These are phyloP conservation scores for Candida pseudoglaebosa DNA, from an alignment of 805 yeast genomes.

Conservation along the genomic window DNA sequence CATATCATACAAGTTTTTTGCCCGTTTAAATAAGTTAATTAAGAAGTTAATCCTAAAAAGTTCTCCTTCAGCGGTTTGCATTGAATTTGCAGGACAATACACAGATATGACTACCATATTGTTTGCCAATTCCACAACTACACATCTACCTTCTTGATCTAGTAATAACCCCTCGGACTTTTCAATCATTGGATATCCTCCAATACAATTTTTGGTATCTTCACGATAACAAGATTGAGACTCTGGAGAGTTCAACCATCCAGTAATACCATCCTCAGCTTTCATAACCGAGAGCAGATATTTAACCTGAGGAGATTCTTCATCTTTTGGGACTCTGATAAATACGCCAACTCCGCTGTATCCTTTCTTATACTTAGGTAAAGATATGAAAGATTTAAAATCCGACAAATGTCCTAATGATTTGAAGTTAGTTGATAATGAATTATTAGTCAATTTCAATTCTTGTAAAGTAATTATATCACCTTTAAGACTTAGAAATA, in stretches of 20 bases:
- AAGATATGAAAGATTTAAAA: conserved; percentile 61
- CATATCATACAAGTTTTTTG: conserved; percentile 45
- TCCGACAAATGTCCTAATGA: conserved; percentile 54
- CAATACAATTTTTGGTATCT: too few relatives aligned
- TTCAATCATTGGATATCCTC: conserved; percentile 60
- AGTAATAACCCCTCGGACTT: conserved; percentile 40
- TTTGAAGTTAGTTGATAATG: conserved; percentile 15
- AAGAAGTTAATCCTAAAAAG: conserved; percentile 55
- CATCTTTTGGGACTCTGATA: conserved; percentile 47
- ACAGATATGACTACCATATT: conserved; percentile 59
- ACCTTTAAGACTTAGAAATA: conserved; percentile 55
- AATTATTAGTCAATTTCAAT: conserved; percentile 49
- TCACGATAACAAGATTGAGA: conserved; percentile 12
- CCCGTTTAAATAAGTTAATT: conserved; percentile 55
- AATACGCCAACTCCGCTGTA: conserved; percentile 92
- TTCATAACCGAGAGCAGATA: conserved; percentile 50
- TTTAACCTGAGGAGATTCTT: conserved; percentile 35
- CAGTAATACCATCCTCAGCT: conserved; percentile 93
- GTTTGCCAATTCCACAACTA: conserved; percentile 66
- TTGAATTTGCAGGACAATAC: conserved; percentile 92
- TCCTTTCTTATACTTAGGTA: conserved; percentile 70
- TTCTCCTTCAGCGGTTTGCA: conserved; percentile 64
- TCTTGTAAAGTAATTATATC: conserved; percentile 89
- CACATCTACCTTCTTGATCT: conserved; percentile 83
- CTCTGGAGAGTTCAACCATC: conserved; percentile 36